Evolutionary conservation across 2,329 filamentous ascomycete species (phyloP), one percentile per base, ranked within the genome.

Genomic region (Pseudogymnoascus verrucosus): DNA sequence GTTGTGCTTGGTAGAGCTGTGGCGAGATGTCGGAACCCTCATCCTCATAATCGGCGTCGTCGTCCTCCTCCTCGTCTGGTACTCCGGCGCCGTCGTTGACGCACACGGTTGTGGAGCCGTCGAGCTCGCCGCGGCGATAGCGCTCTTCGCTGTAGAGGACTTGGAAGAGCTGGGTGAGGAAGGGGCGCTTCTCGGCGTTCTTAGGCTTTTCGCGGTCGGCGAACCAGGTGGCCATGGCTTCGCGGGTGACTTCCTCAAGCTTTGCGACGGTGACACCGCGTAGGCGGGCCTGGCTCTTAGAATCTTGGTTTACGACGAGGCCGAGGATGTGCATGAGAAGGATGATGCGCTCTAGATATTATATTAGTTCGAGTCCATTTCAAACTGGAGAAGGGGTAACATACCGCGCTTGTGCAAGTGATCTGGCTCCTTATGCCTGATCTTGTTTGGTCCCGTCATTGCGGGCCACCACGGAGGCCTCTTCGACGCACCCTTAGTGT

Each of bases 361-460:
- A n/a, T n/a, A n/a, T n/a, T n/a, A n/a, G n/a, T n/a, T n/a, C n/a
- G n/a, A n/a, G n/a, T n/a, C n/a, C n/a, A n/a, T n/a, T n/a, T n/a
- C n/a, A n/a, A n/a, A n/a, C n/a, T n/a, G n/a, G n/a, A n/a, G n/a
- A n/a, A n/a, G n/a, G n/a, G n/a, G n/a, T n/a, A n/a, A n/a, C n/a
- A n/a, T n/a, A n/a, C n/a, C n/a, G 70, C 81, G 78, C 72, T 88
- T 90, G 69, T 83, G 83, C 59, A 90, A 76, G 74, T 91, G 89
- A 69, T 91, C 89, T 0, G 89, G 89, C 73, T 91, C 89, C 70
- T 84, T 88, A 72, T 90, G 88, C 10, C 84, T 79, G 62, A 89
- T 84, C 47, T 78, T 79, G 63, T 80, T 79, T 0, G 78, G 82
- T 78, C 80, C 82, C 80, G 5, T 78, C 76, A 70, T 81, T 78